phyloP scores from a whole-genome alignment of 805 yeast species.

The Blastobotrys chiropterorum region DNA sequence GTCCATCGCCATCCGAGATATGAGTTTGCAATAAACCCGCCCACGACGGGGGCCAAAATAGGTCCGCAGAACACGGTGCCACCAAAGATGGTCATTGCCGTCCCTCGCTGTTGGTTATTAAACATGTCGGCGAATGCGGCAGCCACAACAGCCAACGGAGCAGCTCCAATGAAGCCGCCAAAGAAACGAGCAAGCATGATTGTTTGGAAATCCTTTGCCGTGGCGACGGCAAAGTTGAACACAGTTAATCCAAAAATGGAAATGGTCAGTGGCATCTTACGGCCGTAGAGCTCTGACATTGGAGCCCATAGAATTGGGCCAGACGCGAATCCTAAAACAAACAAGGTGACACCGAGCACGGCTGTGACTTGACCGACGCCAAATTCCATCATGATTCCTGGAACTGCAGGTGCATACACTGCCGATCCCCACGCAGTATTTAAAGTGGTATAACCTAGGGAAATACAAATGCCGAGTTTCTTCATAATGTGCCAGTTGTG shows the following conservation, averaged over 20 bases:
- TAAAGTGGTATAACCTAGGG: slow-evolving; percentile 46
- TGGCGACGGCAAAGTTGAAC: slow-evolving; percentile 68
- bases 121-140: slow-evolving; percentile 83
- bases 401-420: slow-evolving; percentile 61
- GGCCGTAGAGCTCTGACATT: slow-evolving; percentile 69
- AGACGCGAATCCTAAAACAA: slow-evolving; percentile 87
- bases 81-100: slow-evolving; percentile 64
- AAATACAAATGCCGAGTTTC: slow-evolving; percentile 41
- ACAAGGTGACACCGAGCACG: slow-evolving; percentile 68
- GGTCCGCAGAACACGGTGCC: slow-evolving; percentile 77
- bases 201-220: slow-evolving; percentile 74
- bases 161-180: slow-evolving; percentile 76
- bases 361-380: slow-evolving; percentile 64
- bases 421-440: slow-evolving; percentile 73
- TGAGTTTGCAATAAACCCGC: slow-evolving; percentile 57
- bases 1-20: slow-evolving; percentile 83
- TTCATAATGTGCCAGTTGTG: slow-evolving; percentile 59
- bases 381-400: slow-evolving; percentile 43
- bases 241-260: slow-evolving; percentile 51
- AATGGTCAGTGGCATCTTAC: slow-evolving; percentile 53
- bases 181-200: slow-evolving; percentile 72
- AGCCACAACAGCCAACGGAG: slow-evolving; percentile 80
- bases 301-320: slow-evolving; percentile 94
- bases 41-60: slow-evolving; percentile 71
- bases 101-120: slow-evolving; percentile 60